Evolutionary conservation across 1,284 basidiomycete genomes (phyloP).

Genomic region (Rhodotorula sp.): DNA sequence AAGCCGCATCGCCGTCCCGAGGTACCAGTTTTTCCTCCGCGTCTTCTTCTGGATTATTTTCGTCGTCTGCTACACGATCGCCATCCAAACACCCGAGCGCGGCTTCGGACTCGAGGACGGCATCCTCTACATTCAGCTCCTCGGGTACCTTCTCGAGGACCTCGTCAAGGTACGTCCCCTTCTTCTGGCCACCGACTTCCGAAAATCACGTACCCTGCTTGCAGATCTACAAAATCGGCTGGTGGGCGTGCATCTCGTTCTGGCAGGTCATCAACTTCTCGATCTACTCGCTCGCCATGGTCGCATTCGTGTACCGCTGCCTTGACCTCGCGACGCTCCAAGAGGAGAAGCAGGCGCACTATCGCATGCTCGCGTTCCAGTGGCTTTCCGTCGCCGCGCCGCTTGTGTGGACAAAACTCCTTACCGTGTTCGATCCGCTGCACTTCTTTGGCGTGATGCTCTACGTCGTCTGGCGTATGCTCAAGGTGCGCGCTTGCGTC

Average conservation of each 20-base stretch:
- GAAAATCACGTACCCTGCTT: not conserved
- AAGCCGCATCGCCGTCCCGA: constrained; percentile 78
- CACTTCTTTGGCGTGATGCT: constrained; percentile 57
- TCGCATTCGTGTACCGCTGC: constrained; percentile 73
- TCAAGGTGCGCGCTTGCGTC: constrained; percentile 15
- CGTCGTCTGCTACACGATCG: constrained; percentile 65
- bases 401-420: constrained; percentile 40
- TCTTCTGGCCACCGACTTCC: not conserved
- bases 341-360: constrained; percentile 44
- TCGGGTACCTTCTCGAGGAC: constrained; percentile 46
- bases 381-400: constrained; percentile 44
- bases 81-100: constrained; percentile 47
- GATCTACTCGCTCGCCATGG: constrained; percentile 68
- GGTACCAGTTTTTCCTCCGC: constrained; percentile 58
- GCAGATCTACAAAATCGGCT: constrained; percentile 34
- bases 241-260: constrained; percentile 41
- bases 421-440: constrained; percentile 32
- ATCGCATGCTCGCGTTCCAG: constrained; percentile 42
- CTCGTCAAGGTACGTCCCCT: constrained; percentile 31
- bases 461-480: constrained; percentile 67
- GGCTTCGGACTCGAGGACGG: constrained; percentile 44
- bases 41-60: constrained; percentile 80
- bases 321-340: constrained; percentile 60
- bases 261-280: constrained; percentile 68
- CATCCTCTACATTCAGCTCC: constrained; percentile 41